phyloP scores from a whole-genome alignment of 2,329 filamentous ascomycete species.

The Phialocephala sp. region DNA sequence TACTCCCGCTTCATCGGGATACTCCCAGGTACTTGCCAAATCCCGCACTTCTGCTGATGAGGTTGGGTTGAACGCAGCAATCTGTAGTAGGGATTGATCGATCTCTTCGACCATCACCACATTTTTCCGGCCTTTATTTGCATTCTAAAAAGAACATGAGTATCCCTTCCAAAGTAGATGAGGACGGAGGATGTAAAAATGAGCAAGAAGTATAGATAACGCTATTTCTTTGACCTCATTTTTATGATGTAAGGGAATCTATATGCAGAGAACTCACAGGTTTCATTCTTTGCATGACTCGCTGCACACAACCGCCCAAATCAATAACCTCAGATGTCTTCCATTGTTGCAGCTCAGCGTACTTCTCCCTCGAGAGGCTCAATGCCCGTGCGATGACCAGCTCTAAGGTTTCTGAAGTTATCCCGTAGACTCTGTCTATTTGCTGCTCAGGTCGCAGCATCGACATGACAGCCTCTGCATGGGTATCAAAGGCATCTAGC shows the following conservation, averaged over 20 bases:
- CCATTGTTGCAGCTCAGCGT: slow-evolving; percentile 68
- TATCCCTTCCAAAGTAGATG: too few relatives aligned
- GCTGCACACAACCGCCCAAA: slow-evolving; percentile 61
- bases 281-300: slow-evolving; percentile 32
- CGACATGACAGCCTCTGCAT: slow-evolving; percentile 71
- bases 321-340: slow-evolving; percentile 62
- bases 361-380: slow-evolving; percentile 66
- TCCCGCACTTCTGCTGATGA: slow-evolving; percentile 68
- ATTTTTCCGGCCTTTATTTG: slow-evolving; percentile 19
- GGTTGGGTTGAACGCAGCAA: slow-evolving; percentile 73
- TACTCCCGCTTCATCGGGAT: slow-evolving; percentile 43
- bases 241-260: too few relatives aligned
- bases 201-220: too few relatives aligned
- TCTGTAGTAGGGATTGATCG: slow-evolving; percentile 65
- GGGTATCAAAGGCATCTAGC: slow-evolving; percentile 62
- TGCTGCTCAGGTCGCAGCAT: slow-evolving; percentile 77
- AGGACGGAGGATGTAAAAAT: too few relatives aligned
- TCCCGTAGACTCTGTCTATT: slow-evolving; percentile 77
- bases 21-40: slow-evolving; percentile 19
- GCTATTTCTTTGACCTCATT: too few relatives aligned
- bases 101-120: slow-evolving; percentile 73
- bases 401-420: slow-evolving; percentile 67
- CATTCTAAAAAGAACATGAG: neutral
- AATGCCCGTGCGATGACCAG: slow-evolving; percentile 71
- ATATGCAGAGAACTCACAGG: slow-evolving; percentile 25